Evolutionary conservation across 2,329 filamentous ascomycete species (phyloP), one percentile per base, ranked within the genome.

Genomic region (Fusarium nisikadoi): DNA sequence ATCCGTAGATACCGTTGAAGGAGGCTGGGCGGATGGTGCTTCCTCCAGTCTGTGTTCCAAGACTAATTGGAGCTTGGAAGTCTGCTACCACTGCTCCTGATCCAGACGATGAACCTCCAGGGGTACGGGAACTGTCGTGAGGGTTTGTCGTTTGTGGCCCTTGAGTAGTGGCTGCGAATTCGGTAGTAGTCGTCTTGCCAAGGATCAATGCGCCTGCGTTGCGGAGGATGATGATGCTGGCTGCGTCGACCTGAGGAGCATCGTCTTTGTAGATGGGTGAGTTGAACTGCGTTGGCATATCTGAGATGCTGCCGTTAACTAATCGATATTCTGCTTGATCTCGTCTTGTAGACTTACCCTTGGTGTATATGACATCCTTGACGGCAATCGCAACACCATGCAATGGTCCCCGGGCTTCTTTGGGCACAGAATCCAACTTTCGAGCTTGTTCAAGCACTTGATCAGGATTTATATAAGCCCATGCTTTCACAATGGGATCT

Each of bases 61-160:
- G 80, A 0, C 80, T 85, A 13, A 92, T 75, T 0, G 89, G 86
- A 0, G 84, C 86, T 69, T 91, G 89, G 52, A 87, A 85, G 65
- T 91, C 90, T 7, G 82, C 90, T 3, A 92, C 89, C 0, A 88
- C 89, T 1, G 90, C 89, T 1, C 84, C 90, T 1, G 89, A 91
- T 0, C 90, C 90, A 0, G 88, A 89, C 0, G 89, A 91, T 0
- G 89, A 91, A n/a, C 90, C 90, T 2, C 90, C 90, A 0, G 90
- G 89, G 0, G 89, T 92, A 2, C 92, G 84, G 0, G 83, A 85
- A 3, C 82, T 78, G 74, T 92, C 90, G 64, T 92, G 92, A 0
- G 90, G 87, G 71, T 92, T 92, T 4, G 79, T 76, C 0, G 88
- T 89, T 41, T 82, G 81, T 0, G 85, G 82, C 0, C 88, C 88